Conservation (phyloP, 2,329 filamentous ascomycete species). For the Mariannaea sp. region DNA sequence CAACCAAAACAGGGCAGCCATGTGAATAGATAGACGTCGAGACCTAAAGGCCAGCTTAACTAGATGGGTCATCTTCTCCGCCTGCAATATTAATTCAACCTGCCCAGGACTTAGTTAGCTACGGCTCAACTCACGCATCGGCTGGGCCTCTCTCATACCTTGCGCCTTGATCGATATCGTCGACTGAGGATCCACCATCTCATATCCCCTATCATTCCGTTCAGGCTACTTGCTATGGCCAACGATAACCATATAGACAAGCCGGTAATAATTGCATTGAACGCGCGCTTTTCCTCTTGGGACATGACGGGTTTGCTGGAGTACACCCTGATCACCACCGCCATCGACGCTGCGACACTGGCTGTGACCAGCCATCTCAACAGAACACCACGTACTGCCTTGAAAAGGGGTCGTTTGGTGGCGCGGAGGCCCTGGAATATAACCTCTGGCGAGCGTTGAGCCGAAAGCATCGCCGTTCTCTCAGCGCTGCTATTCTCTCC, state of each 20-base stretch:
- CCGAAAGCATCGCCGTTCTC: not conserved
- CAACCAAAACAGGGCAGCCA: conserved; percentile 26
- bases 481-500: not conserved
- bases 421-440: conserved; percentile 5
- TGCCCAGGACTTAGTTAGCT: conserved; percentile 1
- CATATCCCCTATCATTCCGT: conserved; percentile 49
- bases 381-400: conserved; percentile 9
- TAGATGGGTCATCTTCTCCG: conserved; percentile 30
- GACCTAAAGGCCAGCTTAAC: conserved; percentile 26
- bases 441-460: not conserved
- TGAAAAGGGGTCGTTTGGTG: not conserved
- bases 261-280: conserved; percentile 51
- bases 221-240: conserved; percentile 49
- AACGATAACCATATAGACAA: conserved; percentile 35
- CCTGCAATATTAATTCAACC: conserved; percentile 28
- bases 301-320: conserved; percentile 25
- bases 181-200: conserved; percentile 52
- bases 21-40: conserved; percentile 21
- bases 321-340: conserved; percentile 25
- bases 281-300: conserved; percentile 44
- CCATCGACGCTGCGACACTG: conserved; percentile 24
- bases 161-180: conserved; percentile 43
- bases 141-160: conserved; percentile 39
- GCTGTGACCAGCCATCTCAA: conserved; percentile 27
- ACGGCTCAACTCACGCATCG: too few relatives aligned